A percentile compares a stretch with the other conserved stretches of the same genome.
Conservation (phyloP, 768 basidiomycete species). For the Chlorophyllum brunneum region DNA sequence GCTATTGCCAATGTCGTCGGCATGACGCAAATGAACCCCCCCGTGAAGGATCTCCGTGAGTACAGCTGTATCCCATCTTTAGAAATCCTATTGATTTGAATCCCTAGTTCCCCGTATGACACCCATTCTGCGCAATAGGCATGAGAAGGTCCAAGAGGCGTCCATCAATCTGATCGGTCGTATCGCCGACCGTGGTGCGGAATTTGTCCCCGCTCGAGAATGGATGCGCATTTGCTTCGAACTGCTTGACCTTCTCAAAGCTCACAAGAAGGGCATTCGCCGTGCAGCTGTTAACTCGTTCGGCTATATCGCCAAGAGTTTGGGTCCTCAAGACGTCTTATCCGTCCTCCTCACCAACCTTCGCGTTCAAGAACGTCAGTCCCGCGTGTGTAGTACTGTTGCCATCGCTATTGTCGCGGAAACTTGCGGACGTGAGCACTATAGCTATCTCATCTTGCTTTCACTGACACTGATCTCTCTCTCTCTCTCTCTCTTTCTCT, state of each 20-base stretch:
- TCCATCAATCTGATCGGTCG: slow-evolving; percentile 99
- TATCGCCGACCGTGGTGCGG: slow-evolving; percentile 99
- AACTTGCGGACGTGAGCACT: slow-evolving; percentile 73
- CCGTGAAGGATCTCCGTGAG: slow-evolving; percentile 97
- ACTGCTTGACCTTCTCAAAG: slow-evolving; percentile 92
- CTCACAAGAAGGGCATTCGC: slow-evolving; percentile 98
- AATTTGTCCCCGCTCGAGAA: slow-evolving; percentile 96
- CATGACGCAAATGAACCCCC: slow-evolving; percentile 99
- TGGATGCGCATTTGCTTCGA: slow-evolving; percentile 99
- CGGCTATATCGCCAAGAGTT: slow-evolving; percentile 98
- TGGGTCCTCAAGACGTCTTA: slow-evolving; percentile 97
- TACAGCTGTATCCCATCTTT: slow-evolving; percentile 19
- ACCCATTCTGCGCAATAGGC: slow-evolving; percentile 97
- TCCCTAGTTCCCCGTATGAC: slow-evolving; percentile 94
- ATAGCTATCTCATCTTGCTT: not conserved
- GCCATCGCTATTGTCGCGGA: slow-evolving; percentile 96
- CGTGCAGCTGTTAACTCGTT: slow-evolving; percentile 99
- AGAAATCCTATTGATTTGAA: slow-evolving; percentile 7
- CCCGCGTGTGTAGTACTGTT: slow-evolving; percentile 96
- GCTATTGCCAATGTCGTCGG: slow-evolving; percentile 99
- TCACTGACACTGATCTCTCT: slow-evolving; percentile 14
- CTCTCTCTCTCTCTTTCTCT: slow-evolving; percentile 6
- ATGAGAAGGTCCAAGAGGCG: slow-evolving; percentile 99
- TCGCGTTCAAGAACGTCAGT: slow-evolving; percentile 98
- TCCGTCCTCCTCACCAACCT: slow-evolving; percentile 94